Percentiles rank a stretch among this genome's conserved stretches.
Conservation (phyloP, 345 rosid genomes). For the Reutealis trisperma region DNA sequence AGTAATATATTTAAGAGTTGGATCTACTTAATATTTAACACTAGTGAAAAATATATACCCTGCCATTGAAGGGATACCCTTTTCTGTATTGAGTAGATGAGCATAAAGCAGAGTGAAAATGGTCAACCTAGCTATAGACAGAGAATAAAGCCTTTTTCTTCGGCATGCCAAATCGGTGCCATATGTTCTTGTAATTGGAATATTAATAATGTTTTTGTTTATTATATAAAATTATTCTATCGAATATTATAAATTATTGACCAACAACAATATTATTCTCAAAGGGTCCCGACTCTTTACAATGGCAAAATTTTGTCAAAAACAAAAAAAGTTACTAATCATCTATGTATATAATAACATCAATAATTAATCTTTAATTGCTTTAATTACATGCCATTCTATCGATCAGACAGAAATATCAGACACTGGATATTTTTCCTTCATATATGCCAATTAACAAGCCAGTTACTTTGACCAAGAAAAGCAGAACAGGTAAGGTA, state of each 20-base stretch:
- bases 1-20: too few species aligned
- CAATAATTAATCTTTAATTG: too few species aligned
- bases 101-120: background rate
- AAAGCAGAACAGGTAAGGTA: background rate
- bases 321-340: too few species aligned
- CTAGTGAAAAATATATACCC: too few species aligned
- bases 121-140: background rate
- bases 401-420: background rate
- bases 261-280: background rate
- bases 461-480: background rate
- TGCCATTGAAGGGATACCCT: too few species aligned
- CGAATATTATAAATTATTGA: background rate
- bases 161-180: background rate
- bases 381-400: background rate
- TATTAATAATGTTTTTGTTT: background rate
- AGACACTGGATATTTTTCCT: background rate
- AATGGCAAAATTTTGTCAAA: background rate
- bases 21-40: too few species aligned
- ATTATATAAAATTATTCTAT: background rate
- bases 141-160: background rate
- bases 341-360: background rate
- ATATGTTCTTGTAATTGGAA: background rate
- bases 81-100: too few species aligned
- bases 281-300: background rate
- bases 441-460: background rate